Conservation (phyloP, 164 flowering plant genomes). For the Sextonia rubra region DNA sequence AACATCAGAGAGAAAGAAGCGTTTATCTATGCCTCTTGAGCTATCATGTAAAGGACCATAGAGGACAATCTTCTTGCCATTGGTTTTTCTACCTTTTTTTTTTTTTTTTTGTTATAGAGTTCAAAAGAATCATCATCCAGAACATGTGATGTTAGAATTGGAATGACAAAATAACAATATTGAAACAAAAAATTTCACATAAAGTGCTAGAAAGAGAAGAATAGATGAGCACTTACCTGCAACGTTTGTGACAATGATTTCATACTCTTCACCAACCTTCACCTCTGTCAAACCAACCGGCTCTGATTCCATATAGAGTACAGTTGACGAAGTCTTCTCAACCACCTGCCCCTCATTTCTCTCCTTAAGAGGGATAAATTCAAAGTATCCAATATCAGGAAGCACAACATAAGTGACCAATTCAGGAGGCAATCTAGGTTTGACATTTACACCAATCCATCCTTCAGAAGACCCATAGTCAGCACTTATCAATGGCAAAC, state of each 20-base stretch:
- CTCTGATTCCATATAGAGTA: conserved; percentile 28
- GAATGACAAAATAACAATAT: not conserved
- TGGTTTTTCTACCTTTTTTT: not conserved
- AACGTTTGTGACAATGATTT: conserved; percentile 65
- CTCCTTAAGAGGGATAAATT: conserved; percentile 64
- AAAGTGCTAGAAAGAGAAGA: not conserved
- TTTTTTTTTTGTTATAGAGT: not conserved
- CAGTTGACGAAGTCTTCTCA: conserved; percentile 11
- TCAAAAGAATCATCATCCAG: not conserved
- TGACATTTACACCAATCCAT: conserved; percentile 92
- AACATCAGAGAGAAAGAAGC: not conserved
- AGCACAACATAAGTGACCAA: conserved; percentile 66
- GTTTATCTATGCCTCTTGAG: not conserved
- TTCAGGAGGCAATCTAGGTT: conserved; percentile 74
- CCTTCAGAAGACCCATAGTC: conserved; percentile 98
- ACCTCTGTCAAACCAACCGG: conserved; percentile 82
- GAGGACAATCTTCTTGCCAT: not conserved
- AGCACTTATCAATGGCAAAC: conserved; percentile 59
- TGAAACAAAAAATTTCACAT: not conserved
- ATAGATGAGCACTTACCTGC: conserved; percentile 53
- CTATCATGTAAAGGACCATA: not conserved
- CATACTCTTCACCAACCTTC: conserved; percentile 81
- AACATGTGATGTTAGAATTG: not conserved
- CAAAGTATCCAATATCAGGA: conserved; percentile 87
- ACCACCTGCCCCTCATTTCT: conserved; percentile 12